phyloP scores from a whole-genome alignment of 2,329 filamentous ascomycete species.

The Pseudogymnoascus sp. region DNA sequence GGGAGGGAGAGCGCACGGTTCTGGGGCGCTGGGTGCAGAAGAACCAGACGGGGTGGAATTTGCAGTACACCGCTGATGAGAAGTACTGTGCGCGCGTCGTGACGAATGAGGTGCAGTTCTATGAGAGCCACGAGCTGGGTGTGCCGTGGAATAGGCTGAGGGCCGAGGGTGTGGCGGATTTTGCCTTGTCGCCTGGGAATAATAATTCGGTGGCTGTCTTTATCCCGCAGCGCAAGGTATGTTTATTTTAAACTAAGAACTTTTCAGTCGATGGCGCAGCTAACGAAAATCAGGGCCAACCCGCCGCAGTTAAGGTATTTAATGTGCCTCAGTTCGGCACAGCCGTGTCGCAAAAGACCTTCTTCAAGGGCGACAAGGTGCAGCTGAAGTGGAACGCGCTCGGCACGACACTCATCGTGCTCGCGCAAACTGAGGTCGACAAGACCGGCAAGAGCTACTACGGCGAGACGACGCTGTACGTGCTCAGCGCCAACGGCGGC shows the following conservation, averaged over 20 bases:
- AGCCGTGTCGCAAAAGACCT: constrained; percentile 92
- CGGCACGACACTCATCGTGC: constrained; percentile 84
- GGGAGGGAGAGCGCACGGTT: constrained; percentile 59
- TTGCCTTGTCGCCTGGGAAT: constrained; percentile 81
- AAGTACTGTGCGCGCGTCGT: constrained; percentile 85
- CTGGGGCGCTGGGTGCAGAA: constrained; percentile 93
- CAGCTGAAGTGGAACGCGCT: constrained; percentile 96
- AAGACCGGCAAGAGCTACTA: constrained; percentile 99
- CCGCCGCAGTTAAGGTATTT: constrained; percentile 88
- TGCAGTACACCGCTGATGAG: constrained; percentile 94
- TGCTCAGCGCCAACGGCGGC: constrained; percentile 81
- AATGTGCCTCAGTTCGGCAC: constrained; percentile 79
- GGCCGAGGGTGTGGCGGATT: constrained; percentile 83
- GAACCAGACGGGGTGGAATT: constrained; percentile 89
- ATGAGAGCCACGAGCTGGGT: constrained; percentile 75
- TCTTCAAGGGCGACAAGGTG: constrained; percentile 99
- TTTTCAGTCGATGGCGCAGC: neutral
- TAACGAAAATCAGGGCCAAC: constrained; percentile 61
- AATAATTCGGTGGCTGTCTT: constrained; percentile 92
- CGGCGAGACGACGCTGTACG: constrained; percentile 93
- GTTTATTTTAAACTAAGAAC: constrained; percentile 18
- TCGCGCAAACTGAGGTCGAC: constrained; percentile 96
- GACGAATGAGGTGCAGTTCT: constrained; percentile 97
- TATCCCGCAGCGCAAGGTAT: constrained; percentile 86
- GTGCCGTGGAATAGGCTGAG: constrained; percentile 94